Evolutionary conservation across 148 eudicot species (phyloP).

Genomic region (Rhododendron molle): DNA sequence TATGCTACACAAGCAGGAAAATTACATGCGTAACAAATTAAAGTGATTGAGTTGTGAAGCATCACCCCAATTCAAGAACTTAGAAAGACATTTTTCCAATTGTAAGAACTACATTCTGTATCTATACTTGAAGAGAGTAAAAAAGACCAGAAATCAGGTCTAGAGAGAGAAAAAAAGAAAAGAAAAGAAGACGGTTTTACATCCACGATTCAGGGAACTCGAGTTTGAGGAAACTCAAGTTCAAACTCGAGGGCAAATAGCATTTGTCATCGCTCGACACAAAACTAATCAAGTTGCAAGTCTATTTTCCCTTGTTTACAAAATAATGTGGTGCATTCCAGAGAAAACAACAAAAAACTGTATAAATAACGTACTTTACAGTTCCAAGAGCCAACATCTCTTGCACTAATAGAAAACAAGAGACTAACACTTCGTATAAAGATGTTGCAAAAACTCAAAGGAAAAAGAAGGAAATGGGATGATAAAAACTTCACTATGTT

Average conservation of each 20-base stretch:
- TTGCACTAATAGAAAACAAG: background rate
- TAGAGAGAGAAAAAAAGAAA: background rate
- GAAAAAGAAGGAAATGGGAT: background rate
- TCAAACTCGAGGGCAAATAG: background rate
- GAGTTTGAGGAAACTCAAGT: background rate
- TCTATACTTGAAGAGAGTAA: background rate
- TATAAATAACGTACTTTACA: background rate
- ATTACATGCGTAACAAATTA: background rate
- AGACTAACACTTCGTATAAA: background rate
- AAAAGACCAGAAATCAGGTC: background rate
- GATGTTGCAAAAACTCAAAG: background rate
- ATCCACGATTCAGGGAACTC: background rate
- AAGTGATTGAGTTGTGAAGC: background rate
- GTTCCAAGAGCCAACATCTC: background rate
- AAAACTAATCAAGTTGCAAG: background rate
- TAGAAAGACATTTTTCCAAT: background rate
- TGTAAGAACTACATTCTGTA: background rate
- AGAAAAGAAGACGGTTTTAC: background rate
- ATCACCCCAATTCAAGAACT: background rate
- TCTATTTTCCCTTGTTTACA: background rate
- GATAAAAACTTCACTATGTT: background rate
- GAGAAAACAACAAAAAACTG: background rate
- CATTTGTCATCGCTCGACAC: background rate
- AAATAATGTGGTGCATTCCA: background rate
- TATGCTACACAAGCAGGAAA: background rate